Percentiles rank a stretch among this genome's conserved stretches.
phyloP scores from a whole-genome alignment of 768 basidiomycete genomes.

The Cystobasidium tubakii region DNA sequence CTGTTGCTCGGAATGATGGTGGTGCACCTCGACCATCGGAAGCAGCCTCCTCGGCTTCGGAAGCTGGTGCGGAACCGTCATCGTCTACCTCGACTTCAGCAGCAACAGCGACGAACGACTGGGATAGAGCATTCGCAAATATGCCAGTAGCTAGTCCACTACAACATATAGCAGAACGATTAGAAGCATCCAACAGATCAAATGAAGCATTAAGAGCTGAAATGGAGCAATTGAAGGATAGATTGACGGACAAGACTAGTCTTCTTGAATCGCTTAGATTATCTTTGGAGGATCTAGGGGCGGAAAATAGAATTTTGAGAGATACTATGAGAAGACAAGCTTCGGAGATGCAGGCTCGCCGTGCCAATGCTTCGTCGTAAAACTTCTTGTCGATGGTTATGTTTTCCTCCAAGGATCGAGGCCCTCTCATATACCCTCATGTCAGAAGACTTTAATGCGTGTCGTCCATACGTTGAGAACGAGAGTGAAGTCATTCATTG shows the following conservation, averaged over 20 bases:
- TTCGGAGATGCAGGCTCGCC: neutral
- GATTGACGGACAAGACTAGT: neutral
- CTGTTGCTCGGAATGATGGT: neutral
- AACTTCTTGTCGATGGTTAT: too few relatives aligned
- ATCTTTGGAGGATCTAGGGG: slow-evolving; percentile 10
- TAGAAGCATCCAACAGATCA: neutral
- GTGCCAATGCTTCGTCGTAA: neutral
- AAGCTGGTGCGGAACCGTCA: neutral
- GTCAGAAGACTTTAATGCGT: too few relatives aligned
- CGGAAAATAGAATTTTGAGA: slow-evolving; percentile 18
- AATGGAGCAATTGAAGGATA: neutral
- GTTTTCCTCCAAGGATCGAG: too few relatives aligned
- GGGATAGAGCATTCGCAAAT: slow-evolving; percentile 15
- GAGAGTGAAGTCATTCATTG: too few relatives aligned
- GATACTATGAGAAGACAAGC: neutral
- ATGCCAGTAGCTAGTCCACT: neutral
- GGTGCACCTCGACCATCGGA: neutral
- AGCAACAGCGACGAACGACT: neutral
- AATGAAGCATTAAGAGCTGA: neutral
- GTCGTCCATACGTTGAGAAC: too few relatives aligned
- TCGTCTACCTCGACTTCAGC: neutral
- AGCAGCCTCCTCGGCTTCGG: too few relatives aligned
- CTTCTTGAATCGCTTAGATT: neutral
- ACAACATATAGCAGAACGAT: slow-evolving; percentile 2
- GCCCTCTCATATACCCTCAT: too few relatives aligned